Base-by-base conservation (phyloP, 2,329 filamentous ascomycete species). In the Nemania bipapillata region DNA sequence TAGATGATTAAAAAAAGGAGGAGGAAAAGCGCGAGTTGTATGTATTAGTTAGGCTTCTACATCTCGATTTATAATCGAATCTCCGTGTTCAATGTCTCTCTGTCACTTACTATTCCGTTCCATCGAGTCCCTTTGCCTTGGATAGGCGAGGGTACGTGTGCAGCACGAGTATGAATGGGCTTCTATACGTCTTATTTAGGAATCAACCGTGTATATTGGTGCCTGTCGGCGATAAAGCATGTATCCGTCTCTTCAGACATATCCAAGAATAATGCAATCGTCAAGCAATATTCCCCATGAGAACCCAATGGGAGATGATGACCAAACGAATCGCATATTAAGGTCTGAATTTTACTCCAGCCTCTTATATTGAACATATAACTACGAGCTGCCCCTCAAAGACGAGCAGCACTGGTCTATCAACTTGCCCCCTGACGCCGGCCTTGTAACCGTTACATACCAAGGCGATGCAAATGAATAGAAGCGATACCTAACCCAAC, bases 131-230 rank as follows among this genome's bases (percentile, higher is more conserved):
- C 8, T 45, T 15, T n/a, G 26, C 20, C 11, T 53, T 17, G 49
- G 30, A 30, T 26, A 20, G 40, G 30, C 3, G 11, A 60, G 28
- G 37, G 53, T 40, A 2, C 5, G 8, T 45, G 1, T 50, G 30
- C 30, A 32, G 30, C 9, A 32, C 30, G n/a, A 32, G 53, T 8
- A 7, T 20, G 9, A 24, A 42, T 32, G 3, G 8, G 2, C 12
- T 30, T 20, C 35, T 49, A 52, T 54, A 7, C 3, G 57, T 37
- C 35, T 11, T 22, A 28, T 15, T 65, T 65, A 32, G 61, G 61
- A 26, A 68, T 49, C 61, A 6, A 52, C 20, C 9, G n/a, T 55
- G 3, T 30, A 22, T 37, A 52, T 57, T 58, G 11, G 28, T 50
- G 45, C 66, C 66, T 42, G 54, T 57, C n/a, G 8, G 4, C 8